Evolutionary conservation across 805 yeast genomes (phyloP), one percentile per base, ranked within the genome.

Genomic region (Ogataea neopini): DNA sequence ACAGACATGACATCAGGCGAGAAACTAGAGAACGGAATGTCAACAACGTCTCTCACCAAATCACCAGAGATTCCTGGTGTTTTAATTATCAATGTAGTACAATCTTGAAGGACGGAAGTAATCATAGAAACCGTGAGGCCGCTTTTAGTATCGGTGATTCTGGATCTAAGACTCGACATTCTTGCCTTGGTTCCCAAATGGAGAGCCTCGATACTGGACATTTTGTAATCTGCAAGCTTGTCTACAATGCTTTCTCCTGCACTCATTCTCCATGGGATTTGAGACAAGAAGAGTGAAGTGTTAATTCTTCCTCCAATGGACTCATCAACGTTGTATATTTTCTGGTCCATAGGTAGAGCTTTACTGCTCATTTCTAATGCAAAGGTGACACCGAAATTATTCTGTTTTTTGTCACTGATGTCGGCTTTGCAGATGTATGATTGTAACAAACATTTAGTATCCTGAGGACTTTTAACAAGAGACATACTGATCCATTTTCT

Each of bases 281-380:
- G 94, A 0, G 94, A 75, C 45, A 90, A 73, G 57, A 89, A 84
- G 0, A 83, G 83, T 0, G 96, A 84, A 1, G 88, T 79, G 59
- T 81, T 47, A 78, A 76, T 29, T 69, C 70, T 51, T 64, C 64
- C 29, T 61, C 67, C 56, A 25, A 53, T 52, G 10, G 53, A 42
- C 14, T 49, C 69, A 55, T 48, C 68, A 50, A 43, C 75, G 62
- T 77, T 75, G 2, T 80, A 75, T 23, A 84, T 64, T 57, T 86
- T 94, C 37, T 83, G 70, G 57, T 88, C 95, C 23, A 74, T 74
- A 15, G 83, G 74, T n/a, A 83, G 68, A 10, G 88, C 76, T 4
- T 78, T 64, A 3, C 94, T 89, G 1, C 96, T 96, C 83, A 89
- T 78, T 54, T 88, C 94, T 48, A 91, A 70, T 0, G 99, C 98